These are phyloP conservation scores for Paramecium sonneborni DNA, from an alignment of 73 alveolate species.

Conservation along the genomic window DNA sequence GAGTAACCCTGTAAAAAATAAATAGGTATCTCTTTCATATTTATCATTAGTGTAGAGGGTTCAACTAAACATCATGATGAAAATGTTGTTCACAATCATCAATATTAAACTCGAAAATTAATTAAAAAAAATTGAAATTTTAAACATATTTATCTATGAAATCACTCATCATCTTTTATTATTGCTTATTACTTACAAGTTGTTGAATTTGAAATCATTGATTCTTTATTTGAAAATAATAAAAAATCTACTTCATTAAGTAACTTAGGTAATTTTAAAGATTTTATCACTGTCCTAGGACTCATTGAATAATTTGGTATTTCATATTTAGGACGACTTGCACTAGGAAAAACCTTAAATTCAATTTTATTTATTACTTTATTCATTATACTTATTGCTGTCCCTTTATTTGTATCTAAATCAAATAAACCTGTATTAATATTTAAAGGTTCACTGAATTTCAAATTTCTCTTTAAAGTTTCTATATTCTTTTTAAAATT, in stretches of 20 bases:
- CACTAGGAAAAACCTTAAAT: constrained; percentile 29
- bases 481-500: constrained; percentile 20
- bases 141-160: neutral
- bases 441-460: constrained; percentile 4
- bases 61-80: neutral
- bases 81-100: neutral
- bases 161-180: neutral
- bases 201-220: neutral
- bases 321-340: constrained; percentile 29
- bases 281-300: neutral
- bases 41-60: constrained; percentile 1
- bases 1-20: neutral
- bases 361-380: neutral
- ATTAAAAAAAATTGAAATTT: constrained; percentile 39
- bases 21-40: neutral
- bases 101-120: constrained; percentile 33
- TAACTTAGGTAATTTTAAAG: constrained; percentile 42
- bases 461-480: neutral
- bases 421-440: constrained; percentile 11
- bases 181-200: neutral
- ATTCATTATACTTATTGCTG: constrained; percentile 56
- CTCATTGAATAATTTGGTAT: constrained; percentile 15
- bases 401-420: constrained; percentile 1
- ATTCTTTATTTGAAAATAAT: neutral
- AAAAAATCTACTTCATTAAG: neutral